Conservation (phyloP, 176 grass and related monocot genomes). For the Oryza nivara region DNA sequence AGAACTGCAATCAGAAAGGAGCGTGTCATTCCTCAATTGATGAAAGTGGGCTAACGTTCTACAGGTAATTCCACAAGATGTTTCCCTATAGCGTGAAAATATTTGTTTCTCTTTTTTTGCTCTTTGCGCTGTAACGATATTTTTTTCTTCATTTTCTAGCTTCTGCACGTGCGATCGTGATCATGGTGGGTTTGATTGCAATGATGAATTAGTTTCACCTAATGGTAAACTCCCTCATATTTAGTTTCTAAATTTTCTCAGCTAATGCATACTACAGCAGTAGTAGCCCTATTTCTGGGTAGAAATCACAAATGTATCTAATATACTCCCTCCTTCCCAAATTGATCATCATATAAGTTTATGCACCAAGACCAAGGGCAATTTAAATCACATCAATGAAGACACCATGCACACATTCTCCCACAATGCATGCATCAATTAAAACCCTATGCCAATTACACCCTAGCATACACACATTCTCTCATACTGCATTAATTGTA, state of each 20-base stretch:
- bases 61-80: conserved; percentile 63
- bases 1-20: conserved; percentile 80
- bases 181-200: conserved; percentile 99
- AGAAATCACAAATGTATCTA: conserved; percentile 18
- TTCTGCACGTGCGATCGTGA: conserved; percentile 92
- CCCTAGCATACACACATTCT: too few species aligned
- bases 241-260: conserved; percentile 24
- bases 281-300: neutral
- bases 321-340: too few species aligned
- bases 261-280: neutral
- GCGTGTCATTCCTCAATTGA: conserved; percentile 73
- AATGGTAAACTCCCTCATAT: conserved; percentile 61
- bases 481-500: too few species aligned
- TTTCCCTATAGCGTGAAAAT: neutral
- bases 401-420: too few species aligned
- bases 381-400: too few species aligned
- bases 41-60: conserved; percentile 92
- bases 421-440: too few species aligned
- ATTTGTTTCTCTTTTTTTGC: conserved; percentile 27
- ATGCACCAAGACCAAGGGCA: too few species aligned
- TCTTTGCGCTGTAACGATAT: neutral
- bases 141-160: conserved; percentile 56
- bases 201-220: conserved; percentile 74
- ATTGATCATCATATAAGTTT: too few species aligned
- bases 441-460: too few species aligned